Base-by-base conservation (phyloP, 176 grass and related monocot genomes). In the Neostapfia colusana region DNA sequence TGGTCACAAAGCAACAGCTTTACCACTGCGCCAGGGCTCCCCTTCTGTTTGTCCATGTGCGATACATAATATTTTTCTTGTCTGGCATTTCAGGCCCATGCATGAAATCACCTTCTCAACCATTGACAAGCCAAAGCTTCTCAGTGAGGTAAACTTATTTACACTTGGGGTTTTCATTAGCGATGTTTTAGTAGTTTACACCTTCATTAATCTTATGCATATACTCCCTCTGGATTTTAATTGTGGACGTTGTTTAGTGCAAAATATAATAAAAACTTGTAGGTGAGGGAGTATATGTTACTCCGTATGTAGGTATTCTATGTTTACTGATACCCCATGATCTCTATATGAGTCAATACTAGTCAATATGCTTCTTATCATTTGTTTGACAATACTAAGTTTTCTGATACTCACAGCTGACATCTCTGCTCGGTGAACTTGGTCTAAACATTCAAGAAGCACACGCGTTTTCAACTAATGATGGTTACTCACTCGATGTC, bases 391-490 rank as follows among this genome's bases (percentile, higher is more conserved):
- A 55, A 75, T 69, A 55, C 26, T 2, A 26, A 78, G 6, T 76
- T 70, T 71, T 82, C 10, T 81, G 63, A 39, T 65, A 50, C 34
- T 83, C 35, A 72, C 87, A 99, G 95, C 74, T 99, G 70, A 95
- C 92, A 80, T 88, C 87, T 58, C 83, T 99, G 60, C 95, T 99
- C 51, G 95, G 86, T 64, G 95, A 99, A 75, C 74, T 99, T 83
- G 91, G 95, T 36, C 89, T 99, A 71, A 99, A 99, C 77, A 99
- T 99, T 77, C 95, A 99, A 89, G 95, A 99, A 90, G 95, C 95
- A 58, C 95, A 99, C 81, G 95, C 92, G 1, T 99, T 99, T 86
- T 99, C 95, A 70, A 99, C 95, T 80, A 99, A 95, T 45, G 95
- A 99, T 78, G 91, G 95, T 73, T 99, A 89, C 70, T 99, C 95